phyloP scores from a whole-genome alignment of 163 green algal genomes.

The Chlamydomonas reinhardtii region DNA sequence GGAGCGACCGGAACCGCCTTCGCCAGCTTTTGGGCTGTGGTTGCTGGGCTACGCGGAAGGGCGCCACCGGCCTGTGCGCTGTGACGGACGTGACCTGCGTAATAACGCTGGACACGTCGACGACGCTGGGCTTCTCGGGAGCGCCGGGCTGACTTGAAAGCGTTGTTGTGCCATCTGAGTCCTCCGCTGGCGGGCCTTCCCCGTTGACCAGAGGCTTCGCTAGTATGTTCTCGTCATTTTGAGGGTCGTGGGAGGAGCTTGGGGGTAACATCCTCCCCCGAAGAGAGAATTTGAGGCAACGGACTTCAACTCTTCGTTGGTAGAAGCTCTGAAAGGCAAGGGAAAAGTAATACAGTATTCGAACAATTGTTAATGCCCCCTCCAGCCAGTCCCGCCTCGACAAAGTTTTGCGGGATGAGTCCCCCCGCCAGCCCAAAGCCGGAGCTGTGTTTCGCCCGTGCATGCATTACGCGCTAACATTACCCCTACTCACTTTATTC shows the following conservation, averaged over 20 bases:
- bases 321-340: neutral
- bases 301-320: no score
- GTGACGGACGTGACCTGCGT: constrained; percentile 37
- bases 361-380: no score
- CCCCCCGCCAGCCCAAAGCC: no score
- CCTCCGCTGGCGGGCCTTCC: neutral
- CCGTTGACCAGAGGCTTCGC: constrained; percentile 35
- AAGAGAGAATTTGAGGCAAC: no score
- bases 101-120: constrained; percentile 45
- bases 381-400: no score
- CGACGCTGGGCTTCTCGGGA: constrained; percentile 20
- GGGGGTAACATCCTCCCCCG: no score
- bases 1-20: constrained; percentile 48
- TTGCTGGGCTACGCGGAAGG: neutral
- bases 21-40: constrained; percentile 40
- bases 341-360: neutral
- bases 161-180: constrained; percentile 14
- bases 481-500: no score
- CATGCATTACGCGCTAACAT: no score
- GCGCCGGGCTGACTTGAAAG: neutral
- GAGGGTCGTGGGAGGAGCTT: neutral
- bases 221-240: constrained; percentile 39
- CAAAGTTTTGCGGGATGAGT: neutral
- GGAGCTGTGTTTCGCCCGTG: no score
- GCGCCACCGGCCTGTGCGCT: neutral